Base-by-base conservation (phyloP, 164 flowering plant genomes). In the Sextonia rubra region DNA sequence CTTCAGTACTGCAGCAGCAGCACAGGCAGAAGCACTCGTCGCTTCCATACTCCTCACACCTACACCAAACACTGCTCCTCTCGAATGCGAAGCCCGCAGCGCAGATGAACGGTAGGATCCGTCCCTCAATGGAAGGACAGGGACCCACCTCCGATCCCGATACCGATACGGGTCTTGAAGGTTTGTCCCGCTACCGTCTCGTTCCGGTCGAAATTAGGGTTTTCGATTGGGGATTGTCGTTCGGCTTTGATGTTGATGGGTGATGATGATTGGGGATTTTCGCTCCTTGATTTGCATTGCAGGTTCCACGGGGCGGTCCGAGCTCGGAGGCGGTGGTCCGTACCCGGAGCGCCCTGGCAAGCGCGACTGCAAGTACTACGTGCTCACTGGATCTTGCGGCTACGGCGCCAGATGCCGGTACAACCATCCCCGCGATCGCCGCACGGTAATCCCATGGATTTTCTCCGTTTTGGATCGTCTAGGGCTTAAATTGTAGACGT, bases 391-490 rank as follows among this genome's bases (percentile, higher is more conserved):
- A 74, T 78, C 79, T 32, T 94, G 98, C 61, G 90, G 93, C 1
- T 94, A 84, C 47, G 98, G 97, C n/a, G 71, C 77, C 67, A 80
- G 90, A 76, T 94, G 98, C 78, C 89, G 98, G 4, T 92, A 79
- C 75, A 87, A 92, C 78, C 98, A 94, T 75, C 98, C 98, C 48
- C 90, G 81, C 12, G 87, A 92, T 84, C 97, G 92, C 20, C 65
- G 70, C 62, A 72, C 74, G 89, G 87, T 90, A 81, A 15, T 29
- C n/a, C n/a, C 12, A 25, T 69, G n/a, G 22, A 29, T 70, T 58
- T 5, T 30, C n/a, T 56, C 11, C 17, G 12, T n/a, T 12, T 12
- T 9, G 17, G 3, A 22, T 18, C n/a, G n/a, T n/a, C n/a, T n/a
- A n/a, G 56, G 12, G 7, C 22, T 24, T 1, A 1, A 2, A 18